Base-by-base conservation (phyloP, 2,329 filamentous ascomycete species). In the Aspergillus sp. region DNA sequence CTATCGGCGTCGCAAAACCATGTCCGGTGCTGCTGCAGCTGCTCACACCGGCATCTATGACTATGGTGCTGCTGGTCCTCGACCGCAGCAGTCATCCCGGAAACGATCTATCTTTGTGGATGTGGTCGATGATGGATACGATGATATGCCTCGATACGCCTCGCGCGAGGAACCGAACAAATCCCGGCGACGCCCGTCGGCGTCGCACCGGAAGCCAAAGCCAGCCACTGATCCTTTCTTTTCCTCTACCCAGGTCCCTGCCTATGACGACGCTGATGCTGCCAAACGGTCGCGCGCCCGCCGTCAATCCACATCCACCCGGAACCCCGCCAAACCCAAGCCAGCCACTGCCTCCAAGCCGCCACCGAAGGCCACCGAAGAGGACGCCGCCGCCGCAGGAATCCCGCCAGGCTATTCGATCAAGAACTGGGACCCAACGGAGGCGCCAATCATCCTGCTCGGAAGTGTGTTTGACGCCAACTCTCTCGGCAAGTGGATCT, bases 401-500 rank as follows among this genome's bases (percentile, higher is more conserved):
- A 97, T 99, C 60, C 93, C 95, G 2, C 79, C 88, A 1, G 94
- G 95, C 65, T 99, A 96, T 82, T 96, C 92, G 28, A 88, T 94
- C 75, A 98, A 98, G 85, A 96, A 98, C 82, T 98, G 95, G 95
- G 95, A 99, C 76, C 94, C 94, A 0, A 89, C 87, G 30, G 94
- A 98, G 82, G 89, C 93, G 69, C 95, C 95, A 55, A 97, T 99
- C 75, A 89, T 97, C 74, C 86, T 99, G 28, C 85, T 98, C 23
- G 95, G 95, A 54, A 96, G 92, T 74, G 95, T 98, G 60, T 98
- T 98, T 74, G 95, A 98, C 75, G 92, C 94, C 73, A 97, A 98
- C 84, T 97, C 92, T 28, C 85, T 99, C 31, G 95, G 95, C 73
- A 97, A 97, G 81, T 99, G 95, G 95, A 96, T 99, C 74, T 99